Conservation (phyloP, 2,329 filamentous ascomycete species). For the Aureobasidium musti region DNA sequence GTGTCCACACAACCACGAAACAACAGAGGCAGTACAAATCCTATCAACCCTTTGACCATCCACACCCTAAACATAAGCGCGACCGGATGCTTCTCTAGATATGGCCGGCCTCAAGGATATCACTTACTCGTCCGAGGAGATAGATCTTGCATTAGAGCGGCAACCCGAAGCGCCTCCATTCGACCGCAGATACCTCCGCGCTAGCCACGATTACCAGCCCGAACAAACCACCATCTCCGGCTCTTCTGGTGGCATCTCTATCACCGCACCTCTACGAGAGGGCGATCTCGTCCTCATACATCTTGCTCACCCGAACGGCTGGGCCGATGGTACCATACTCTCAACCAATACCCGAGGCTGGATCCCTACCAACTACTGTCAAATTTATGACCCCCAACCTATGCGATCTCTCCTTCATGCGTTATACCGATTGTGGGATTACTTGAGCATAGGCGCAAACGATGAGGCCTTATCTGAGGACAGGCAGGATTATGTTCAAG, state of each 20-base stretch:
- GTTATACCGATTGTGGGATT: slow-evolving; percentile 87
- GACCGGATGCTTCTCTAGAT: not conserved
- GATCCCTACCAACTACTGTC: slow-evolving; percentile 98
- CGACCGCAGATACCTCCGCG: slow-evolving; percentile 93
- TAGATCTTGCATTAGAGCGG: not conserved
- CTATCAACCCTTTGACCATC: not conserved
- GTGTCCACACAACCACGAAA: not conserved
- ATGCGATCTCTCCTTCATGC: slow-evolving; percentile 84
- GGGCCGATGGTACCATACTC: slow-evolving; percentile 93
- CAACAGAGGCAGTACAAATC: not conserved
- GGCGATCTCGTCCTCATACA: slow-evolving; percentile 93
- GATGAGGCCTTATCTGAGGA: slow-evolving; percentile 77
- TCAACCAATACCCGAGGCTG: slow-evolving; percentile 85
- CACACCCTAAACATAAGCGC: not conserved
- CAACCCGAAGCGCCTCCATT: slow-evolving; percentile 51
- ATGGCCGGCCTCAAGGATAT: slow-evolving; percentile 10
- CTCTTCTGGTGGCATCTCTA: slow-evolving; percentile 59
- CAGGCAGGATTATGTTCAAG: slow-evolving; percentile 91
- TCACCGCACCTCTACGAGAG: slow-evolving; percentile 84
- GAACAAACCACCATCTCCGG: slow-evolving; percentile 74
- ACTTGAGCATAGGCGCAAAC: slow-evolving; percentile 66
- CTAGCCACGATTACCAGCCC: slow-evolving; percentile 90
- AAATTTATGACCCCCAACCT: slow-evolving; percentile 85
- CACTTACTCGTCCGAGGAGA: not conserved
- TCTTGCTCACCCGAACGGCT: slow-evolving; percentile 96